Evolutionary conservation across 2,329 filamentous ascomycete genomes (phyloP), one percentile per base, ranked within the genome.

Genomic region (Cylindrodendrum hubeiense): DNA sequence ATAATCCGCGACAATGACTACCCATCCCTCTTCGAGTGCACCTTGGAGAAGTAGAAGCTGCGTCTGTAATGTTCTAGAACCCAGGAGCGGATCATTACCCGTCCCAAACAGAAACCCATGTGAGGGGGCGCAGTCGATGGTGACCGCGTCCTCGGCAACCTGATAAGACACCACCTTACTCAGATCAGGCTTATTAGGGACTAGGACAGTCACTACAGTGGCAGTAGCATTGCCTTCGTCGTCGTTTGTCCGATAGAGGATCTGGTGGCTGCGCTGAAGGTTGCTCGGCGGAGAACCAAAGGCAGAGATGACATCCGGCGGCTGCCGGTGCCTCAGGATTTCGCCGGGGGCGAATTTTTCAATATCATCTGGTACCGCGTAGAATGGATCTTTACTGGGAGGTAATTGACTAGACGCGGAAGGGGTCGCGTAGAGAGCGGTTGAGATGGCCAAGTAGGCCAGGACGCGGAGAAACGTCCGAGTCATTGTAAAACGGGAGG

Each of bases 1-100:
- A 58, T 79, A 82, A 67, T 87, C 85, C 0, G 85, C 83, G 77
- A 83, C 74, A 17, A 79, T 82, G 24, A 87, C 81, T 21, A 81
- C 75, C 83, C 83, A 86, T 7, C 84, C 83, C 67, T 77, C 60
- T 6, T 77, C 74, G 2, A 87, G 79, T 9, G 67, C 68, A 2
- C 60, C 65, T 41, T 75, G 65, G 9, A 73, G 54, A 8, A 75
- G 67, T 5, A 75, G 58, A 4, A 74, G 21, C 56, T 76, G 70
- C 4, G 56, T 22, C 50, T 73, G 65, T 7, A 71, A 71, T 2
- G 66, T 70, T 26, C 77, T 74, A 10, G 79, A 78, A 8, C 80
- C 78, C 54, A 84, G 75, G 53, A 81, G 76, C 0, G 81, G 72
- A 5, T 80, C 13, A 1, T 62, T 53, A 7, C 52, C 58, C 22